Conservation (phyloP, 2,329 filamentous ascomycete species). For the Nothophoma quercina region DNA sequence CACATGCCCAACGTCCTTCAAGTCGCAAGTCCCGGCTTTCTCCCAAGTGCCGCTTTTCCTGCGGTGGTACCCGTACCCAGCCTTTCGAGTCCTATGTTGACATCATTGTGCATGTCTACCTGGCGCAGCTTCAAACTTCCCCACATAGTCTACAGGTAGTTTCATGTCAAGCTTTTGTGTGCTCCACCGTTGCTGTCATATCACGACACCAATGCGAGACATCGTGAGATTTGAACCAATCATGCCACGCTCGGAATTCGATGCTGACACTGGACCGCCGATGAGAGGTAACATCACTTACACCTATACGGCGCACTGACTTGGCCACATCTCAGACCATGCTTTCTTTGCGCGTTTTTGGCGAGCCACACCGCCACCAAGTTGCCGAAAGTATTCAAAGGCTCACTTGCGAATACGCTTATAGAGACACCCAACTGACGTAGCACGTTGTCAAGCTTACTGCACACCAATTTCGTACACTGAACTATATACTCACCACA, state of each 20-base stretch:
- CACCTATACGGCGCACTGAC: no score
- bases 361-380: no score
- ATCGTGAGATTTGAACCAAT: background rate
- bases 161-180: slow-evolving; percentile 4
- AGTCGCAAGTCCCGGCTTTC: background rate
- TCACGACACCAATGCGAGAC: slow-evolving; percentile 6
- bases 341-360: no score
- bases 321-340: no score
- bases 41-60: slow-evolving; percentile 8
- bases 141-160: slow-evolving; percentile 14
- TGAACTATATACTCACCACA: no score
- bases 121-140: background rate
- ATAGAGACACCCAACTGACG: no score
- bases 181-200: slow-evolving; percentile 5
- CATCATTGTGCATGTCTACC: slow-evolving; percentile 16
- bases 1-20: slow-evolving; percentile 1
- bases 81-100: slow-evolving; percentile 1
- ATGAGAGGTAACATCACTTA: no score
- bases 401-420: no score
- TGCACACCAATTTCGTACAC: no score
- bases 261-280: background rate
- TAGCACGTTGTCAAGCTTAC: no score
- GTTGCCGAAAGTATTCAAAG: no score
- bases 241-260: background rate
- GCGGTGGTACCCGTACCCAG: background rate